phyloP scores from a whole-genome alignment of 257 asterid species.

The Asclepias syriaca region DNA sequence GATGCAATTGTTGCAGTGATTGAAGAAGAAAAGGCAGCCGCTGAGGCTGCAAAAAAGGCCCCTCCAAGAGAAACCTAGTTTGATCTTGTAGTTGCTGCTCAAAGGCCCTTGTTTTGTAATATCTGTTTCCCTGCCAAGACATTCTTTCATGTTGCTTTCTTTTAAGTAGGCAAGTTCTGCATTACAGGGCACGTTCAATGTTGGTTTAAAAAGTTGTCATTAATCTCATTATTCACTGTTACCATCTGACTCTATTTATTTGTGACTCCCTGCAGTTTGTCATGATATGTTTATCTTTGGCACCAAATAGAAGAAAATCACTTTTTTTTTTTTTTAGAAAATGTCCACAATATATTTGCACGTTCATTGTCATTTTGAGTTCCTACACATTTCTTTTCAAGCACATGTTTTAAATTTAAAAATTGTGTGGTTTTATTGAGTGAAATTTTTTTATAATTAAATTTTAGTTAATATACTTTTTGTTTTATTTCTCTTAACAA shows the following conservation, averaged over 20 bases:
- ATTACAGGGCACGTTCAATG: background rate
- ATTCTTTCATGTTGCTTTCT: slow-evolving; percentile 2
- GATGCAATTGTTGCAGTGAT: slow-evolving; percentile 84
- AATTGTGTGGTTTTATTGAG: too few species aligned
- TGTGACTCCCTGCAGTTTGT: too few species aligned
- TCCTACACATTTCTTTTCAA: too few species aligned
- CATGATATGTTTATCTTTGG: too few species aligned
- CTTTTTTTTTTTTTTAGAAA: too few species aligned
- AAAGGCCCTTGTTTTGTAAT: background rate
- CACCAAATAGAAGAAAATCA: too few species aligned
- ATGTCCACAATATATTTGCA: background rate
- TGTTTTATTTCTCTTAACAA: too few species aligned
- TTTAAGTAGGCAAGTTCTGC: slow-evolving; percentile 1
- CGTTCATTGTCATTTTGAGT: too few species aligned
- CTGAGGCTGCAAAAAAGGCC: slow-evolving; percentile 94
- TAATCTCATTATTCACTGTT: background rate
- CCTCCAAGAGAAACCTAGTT: slow-evolving; percentile 51
- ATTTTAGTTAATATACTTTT: too few species aligned
- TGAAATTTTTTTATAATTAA: slow-evolving; percentile 20
- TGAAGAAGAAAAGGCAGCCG: slow-evolving; percentile 95
- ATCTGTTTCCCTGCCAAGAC: background rate
- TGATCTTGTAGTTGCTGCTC: slow-evolving; percentile 1
- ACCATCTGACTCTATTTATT: too few species aligned
- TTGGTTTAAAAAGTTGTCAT: background rate
- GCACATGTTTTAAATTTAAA: background rate